Base-by-base conservation (phyloP, 192 early-diverging fungal genomes). In the Spinellus fusiger region DNA sequence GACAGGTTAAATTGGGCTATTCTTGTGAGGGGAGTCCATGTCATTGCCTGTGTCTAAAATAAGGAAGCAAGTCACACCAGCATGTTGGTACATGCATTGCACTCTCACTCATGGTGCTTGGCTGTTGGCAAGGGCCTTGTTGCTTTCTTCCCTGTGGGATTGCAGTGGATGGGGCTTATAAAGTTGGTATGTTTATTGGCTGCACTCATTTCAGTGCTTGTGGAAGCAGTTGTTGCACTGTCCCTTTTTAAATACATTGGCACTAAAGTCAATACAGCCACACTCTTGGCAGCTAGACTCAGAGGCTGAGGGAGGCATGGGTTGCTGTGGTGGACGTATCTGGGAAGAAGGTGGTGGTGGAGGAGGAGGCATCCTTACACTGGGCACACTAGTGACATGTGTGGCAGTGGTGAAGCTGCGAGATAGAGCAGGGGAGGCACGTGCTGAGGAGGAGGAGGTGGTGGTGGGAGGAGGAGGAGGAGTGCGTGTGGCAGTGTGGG, bases 211-310 rank as follows among this genome's bases (percentile, higher is more conserved):
- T 60, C 38, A 61, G 49, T 61, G 59, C 33, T 61, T 61, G 33
- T 61, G 59, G 59, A 61, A 61, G 20, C 59, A 61, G 27, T 61
- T 61, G 34, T 61, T 61, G 49, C 59, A 61, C 0, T 61, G 49
- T 16, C 59, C 59, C 25, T 50, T 49, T 26, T 61, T 61, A 35
- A 61, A 61, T 37, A 61, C 8, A 25, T 61, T 61, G 5, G 59
- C 59, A 38, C 29, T 50, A 38, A 51, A 61, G 20, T 61, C 59
- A 37, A 49, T 22, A 61, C 59, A 61, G 4, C 49, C 59, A 34
- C 59, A 61, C 26, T 61, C 59, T 33, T 23, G 3, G n/a, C 31
- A 51, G 32, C 28, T 38, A 9, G 8, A 12, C 28, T 35, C 29
- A 34, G 47, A 60, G 47, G 33, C 48, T 15, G 26, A 46, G n/a